Conservation (phyloP, 495 filamentous ascomycete species). For the Neurospora sp. region DNA sequence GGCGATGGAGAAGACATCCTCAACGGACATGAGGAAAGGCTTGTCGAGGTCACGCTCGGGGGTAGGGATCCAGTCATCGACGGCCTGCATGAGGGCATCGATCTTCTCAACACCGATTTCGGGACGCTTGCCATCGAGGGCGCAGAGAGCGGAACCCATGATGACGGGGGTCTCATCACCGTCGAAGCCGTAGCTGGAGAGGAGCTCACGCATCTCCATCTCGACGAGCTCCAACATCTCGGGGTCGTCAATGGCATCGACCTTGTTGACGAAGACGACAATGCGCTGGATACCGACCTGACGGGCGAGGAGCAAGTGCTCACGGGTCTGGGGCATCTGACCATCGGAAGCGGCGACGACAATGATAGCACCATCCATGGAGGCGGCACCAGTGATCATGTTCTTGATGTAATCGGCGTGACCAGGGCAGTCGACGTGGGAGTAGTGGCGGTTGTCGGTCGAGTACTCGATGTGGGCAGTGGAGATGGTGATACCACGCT, state of each 20-base stretch:
- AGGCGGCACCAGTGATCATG: constrained; percentile 97
- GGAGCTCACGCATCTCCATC: constrained; percentile 98
- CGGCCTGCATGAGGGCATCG: constrained; percentile 76
- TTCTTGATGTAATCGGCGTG: constrained; percentile 99
- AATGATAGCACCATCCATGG: constrained; percentile 97
- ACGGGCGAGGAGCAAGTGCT: constrained; percentile 93
- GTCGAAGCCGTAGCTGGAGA: constrained; percentile 87
- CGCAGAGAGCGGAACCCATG: constrained; percentile 91
- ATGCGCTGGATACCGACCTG: constrained; percentile 97
- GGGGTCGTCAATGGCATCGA: constrained; percentile 89
- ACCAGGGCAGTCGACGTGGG: constrained; percentile 98
- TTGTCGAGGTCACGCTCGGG: constrained; percentile 86
- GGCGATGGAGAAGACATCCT: constrained; percentile 97
- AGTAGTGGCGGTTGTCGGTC: constrained; percentile 87
- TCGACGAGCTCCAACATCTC: constrained; percentile 99
- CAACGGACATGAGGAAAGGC: constrained; percentile 96
- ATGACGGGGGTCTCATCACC: constrained; percentile 95
- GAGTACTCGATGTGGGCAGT: constrained; percentile 97
- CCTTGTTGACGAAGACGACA: constrained; percentile 99
- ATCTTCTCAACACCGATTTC: constrained; percentile 83
- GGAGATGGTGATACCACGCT: constrained; percentile 99
- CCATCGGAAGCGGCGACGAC: constrained; percentile 97
- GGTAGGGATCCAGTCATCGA: constrained; percentile 94
- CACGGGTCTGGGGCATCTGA: constrained; percentile 99
- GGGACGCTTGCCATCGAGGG: constrained; percentile 74